Base-by-base conservation (phyloP, 768 basidiomycete species). In the Suillus cothurnatus region DNA sequence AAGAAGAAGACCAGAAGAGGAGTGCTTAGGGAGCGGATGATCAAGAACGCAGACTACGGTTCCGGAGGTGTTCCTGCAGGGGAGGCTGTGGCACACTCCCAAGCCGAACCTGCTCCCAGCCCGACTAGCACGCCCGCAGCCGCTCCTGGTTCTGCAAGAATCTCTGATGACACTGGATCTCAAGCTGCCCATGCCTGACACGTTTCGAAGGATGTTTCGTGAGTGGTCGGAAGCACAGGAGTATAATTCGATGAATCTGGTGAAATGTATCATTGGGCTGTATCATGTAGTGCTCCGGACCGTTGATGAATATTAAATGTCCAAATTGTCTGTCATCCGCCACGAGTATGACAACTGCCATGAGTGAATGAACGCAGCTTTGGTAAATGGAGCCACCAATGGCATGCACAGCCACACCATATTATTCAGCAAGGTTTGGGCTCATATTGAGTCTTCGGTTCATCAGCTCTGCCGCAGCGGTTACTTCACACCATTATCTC, bases 21-120 rank as follows among this genome's bases (percentile, higher is more conserved):
- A 1, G 47, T 6, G 26, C 19, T 63, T 32, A 61, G 61, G 17
- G 69, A 59, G 64, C 71, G 74, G 61, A 69, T 66, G 69, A 65
- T 74, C 53, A 68, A 56, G 36, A 59, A 41, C 41, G 76, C 74
- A 17, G 74, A 77, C 21, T 77, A 75, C 68, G 76, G 74, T 52
- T 38, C 71, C 23, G 68, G 60, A 2, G 67, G 52, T 14, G 58
- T 39, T 41, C 58, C 38, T 26, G 57, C 57, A 26, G 36, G 57
- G 17, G 21, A 58, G 23, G 53, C 53, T 19, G 32, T 63, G 2
- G 65, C 55, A 26, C 19, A 64, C 0, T 61, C 66, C 45, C 47
- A 69, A 45, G 41, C 45, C 26, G 66, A 64, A 49, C 49, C 71
- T 9, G 53, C 62, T 41, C 36, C 68, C 12, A 66, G 59, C 26